Conservation (phyloP, 2,329 filamentous ascomycete species). For the Trichoderma sp. region DNA sequence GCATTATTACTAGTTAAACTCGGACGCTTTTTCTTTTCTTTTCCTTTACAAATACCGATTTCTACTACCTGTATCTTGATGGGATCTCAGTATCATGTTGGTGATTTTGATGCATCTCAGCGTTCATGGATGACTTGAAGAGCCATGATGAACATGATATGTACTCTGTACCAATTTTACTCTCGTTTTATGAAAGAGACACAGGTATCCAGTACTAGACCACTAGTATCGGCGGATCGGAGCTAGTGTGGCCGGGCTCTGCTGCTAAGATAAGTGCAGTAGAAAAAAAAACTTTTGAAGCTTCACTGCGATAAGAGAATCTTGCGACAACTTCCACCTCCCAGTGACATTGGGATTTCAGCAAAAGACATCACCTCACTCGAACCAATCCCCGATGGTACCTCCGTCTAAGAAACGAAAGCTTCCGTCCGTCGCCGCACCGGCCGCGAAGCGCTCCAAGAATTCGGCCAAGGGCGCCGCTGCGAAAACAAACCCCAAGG, state of each 20-base stretch:
- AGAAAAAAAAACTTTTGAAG: slow-evolving; percentile 13
- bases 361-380: neutral
- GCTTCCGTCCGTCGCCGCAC: slow-evolving; percentile 36
- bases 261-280: neutral
- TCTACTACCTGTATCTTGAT: neutral
- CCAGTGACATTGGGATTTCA: neutral
- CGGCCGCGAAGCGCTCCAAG: slow-evolving; percentile 42
- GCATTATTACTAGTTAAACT: slow-evolving; percentile 11
- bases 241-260: slow-evolving; percentile 5
- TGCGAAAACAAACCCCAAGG: slow-evolving; percentile 17
- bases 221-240: slow-evolving; percentile 4
- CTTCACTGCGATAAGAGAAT: slow-evolving; percentile 3
- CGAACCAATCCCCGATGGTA: slow-evolving; percentile 31
- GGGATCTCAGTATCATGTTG: neutral
- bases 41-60: neutral
- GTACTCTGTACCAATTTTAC: neutral
- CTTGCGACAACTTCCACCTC: neutral
- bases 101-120: neutral
- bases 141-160: neutral
- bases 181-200: fast-evolving
- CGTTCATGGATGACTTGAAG: neutral
- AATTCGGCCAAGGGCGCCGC: slow-evolving; percentile 25
- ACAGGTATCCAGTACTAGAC: neutral
- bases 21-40: neutral
- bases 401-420: slow-evolving; percentile 42